Conservation (phyloP, 2,329 filamentous ascomycete species). For the Ophiostoma tasmaniense region DNA sequence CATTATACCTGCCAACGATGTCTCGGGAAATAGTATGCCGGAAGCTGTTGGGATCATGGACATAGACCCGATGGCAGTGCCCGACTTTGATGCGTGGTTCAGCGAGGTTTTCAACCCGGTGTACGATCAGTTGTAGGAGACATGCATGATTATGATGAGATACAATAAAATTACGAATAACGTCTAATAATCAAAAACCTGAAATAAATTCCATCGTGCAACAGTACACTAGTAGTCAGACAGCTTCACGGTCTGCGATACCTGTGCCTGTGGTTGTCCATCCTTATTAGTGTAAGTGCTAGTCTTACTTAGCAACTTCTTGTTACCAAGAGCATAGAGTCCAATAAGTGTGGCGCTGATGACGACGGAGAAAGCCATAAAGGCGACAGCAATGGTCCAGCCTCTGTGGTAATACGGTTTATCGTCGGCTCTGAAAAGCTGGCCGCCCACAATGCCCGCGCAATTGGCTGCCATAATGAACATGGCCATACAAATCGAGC, state of each 20-base stretch:
- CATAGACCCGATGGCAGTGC: neutral
- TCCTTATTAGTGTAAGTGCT: neutral
- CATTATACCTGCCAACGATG: neutral
- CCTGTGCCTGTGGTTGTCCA: neutral
- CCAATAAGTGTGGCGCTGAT: neutral
- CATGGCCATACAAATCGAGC: slow-evolving; percentile 24
- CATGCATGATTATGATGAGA: neutral
- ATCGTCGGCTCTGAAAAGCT: slow-evolving; percentile 49
- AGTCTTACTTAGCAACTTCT: neutral
- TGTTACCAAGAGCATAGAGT: neutral
- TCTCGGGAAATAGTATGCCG: neutral
- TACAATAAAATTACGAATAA: neutral
- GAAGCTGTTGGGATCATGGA: neutral
- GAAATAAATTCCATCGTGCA: neutral
- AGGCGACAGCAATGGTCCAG: slow-evolving; percentile 24
- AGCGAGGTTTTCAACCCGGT: neutral
- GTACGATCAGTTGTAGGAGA: neutral
- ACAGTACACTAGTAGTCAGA: neutral
- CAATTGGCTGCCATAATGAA: slow-evolving; percentile 56
- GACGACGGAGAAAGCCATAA: slow-evolving; percentile 12
- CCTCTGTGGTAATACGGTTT: slow-evolving; percentile 42
- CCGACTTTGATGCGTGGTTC: neutral
- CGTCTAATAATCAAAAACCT: neutral
- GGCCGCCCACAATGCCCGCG: slow-evolving; percentile 52
- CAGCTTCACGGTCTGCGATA: neutral